Percentiles rank a stretch among this genome's conserved stretches.
phyloP scores from a whole-genome alignment of 768 basidiomycete species.

The Pulveroboletus sp. region DNA sequence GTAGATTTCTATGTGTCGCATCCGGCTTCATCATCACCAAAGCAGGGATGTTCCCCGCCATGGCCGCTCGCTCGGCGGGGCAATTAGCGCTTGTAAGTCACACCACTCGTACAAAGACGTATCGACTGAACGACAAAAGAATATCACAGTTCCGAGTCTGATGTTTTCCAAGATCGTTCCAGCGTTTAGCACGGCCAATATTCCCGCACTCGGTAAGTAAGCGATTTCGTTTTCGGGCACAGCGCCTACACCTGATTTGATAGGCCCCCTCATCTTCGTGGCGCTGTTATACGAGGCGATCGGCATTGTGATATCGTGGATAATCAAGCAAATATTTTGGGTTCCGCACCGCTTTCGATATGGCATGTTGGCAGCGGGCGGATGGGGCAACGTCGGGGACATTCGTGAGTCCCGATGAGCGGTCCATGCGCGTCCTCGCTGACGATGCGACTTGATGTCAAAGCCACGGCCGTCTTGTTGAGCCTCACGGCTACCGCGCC shows the following conservation, averaged over 20 bases:
- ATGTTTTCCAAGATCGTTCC: conserved; percentile 73
- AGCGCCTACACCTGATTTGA: too few relatives aligned
- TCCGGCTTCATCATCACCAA: conserved; percentile 59
- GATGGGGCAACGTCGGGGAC: conserved; percentile 67
- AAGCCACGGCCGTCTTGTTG: conserved; percentile 64
- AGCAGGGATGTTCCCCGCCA: conserved; percentile 53
- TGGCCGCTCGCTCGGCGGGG: conserved; percentile 56
- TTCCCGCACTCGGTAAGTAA: conserved; percentile 47
- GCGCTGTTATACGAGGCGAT: conserved; percentile 55
- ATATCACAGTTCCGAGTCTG: conserved; percentile 58
- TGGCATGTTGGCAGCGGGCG: conserved; percentile 66
- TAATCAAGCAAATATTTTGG: conserved; percentile 64
- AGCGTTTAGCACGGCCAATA: conserved; percentile 55
- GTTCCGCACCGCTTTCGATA: conserved; percentile 74
- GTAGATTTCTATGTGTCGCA: conserved; percentile 51
- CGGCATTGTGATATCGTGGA: conserved; percentile 51
- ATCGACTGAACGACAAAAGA: conserved; percentile 26
- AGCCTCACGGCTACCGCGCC: conserved; percentile 58
- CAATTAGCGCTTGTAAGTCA: conserved; percentile 52
- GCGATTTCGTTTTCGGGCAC: background rate
- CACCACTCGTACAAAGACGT: background rate
- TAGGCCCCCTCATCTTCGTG: conserved; percentile 63
- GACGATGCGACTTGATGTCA: background rate
- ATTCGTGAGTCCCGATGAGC: conserved; percentile 60
- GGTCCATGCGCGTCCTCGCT: background rate